Evolutionary conservation across 306 rosid genomes (phyloP), one percentile per base, ranked within the genome.

Genomic region (Vigna nakashimae): DNA sequence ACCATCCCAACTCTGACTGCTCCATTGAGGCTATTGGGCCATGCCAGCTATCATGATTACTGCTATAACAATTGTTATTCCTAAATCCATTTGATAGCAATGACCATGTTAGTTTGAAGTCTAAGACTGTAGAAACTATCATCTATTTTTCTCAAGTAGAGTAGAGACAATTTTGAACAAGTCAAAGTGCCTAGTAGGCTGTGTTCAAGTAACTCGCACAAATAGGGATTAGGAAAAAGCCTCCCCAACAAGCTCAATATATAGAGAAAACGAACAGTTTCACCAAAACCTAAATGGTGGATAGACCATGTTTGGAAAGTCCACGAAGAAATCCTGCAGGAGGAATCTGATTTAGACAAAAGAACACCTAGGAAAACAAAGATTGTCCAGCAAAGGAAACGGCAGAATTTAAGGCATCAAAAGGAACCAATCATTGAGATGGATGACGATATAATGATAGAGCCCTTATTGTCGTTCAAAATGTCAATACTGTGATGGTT

Each of bases 311-410:
- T 32, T 10, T 51, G 5, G 74, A 51, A 51, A 17, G 53, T n/a
- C 18, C 32, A 28, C 8, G 75, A 43, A 52, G 58, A 56, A 40
- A 22, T 68, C 26, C 60, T 18, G 69, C 18, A 30, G 76, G 69
- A 69, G 26, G 76, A 56, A 78, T 71, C 60, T 3, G 30, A 74
- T 42, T 5, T n/a, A 13, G 46, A 40, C 20, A 45, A 73, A 76
- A 34, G 68, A 67, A 7, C 75, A 43, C 50, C 68, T 24, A 28
- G 59, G 58, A 43, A 2, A 58, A 58, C 9, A 26, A 58, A 26
- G 46, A 26, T 15, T 24, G 4, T 46, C 46, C 36, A 17, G 17
- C 9, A 16, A 62, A 75, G 22, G 36, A 34, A 74, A 60, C 2
- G 10, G 26, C 7, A 45, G 58, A 59, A 57, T 18, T 34, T 17